Conservation (phyloP, 192 early-diverging fungal genomes). For the Coemansia sp. region DNA sequence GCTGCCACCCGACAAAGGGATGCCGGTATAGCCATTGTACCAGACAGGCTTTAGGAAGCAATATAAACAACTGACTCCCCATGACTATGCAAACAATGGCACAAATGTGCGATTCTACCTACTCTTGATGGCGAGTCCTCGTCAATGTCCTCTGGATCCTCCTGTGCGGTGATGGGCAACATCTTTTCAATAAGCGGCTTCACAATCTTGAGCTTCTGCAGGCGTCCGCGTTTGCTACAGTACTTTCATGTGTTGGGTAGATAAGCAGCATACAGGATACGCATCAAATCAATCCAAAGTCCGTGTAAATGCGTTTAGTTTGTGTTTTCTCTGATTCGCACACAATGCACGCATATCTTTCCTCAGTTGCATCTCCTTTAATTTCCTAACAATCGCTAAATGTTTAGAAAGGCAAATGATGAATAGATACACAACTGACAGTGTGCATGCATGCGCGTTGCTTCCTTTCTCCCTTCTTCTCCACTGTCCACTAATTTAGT, state of each 20-base stretch:
- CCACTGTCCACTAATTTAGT: background rate
- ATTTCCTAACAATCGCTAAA: constrained; percentile 1
- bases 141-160: constrained; percentile 73
- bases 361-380: background rate
- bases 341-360: background rate
- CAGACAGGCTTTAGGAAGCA: background rate
- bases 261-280: background rate
- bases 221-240: constrained; percentile 73
- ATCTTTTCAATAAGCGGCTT: constrained; percentile 72
- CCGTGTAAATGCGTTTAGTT: background rate
- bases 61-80: background rate
- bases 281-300: too few species aligned
- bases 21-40: background rate
- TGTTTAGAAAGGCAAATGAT: background rate
- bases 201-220: constrained; percentile 82
- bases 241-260: background rate
- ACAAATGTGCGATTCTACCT: constrained; percentile 11
- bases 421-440: background rate
- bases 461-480: background rate
- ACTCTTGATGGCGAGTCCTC: constrained; percentile 78
- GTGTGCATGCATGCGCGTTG: background rate
- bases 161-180: constrained; percentile 82
- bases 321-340: background rate
- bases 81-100: background rate
- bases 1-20: background rate